phyloP scores from a whole-genome alignment of 2,329 filamentous ascomycete species.

The Fusarium sarcochroum region DNA sequence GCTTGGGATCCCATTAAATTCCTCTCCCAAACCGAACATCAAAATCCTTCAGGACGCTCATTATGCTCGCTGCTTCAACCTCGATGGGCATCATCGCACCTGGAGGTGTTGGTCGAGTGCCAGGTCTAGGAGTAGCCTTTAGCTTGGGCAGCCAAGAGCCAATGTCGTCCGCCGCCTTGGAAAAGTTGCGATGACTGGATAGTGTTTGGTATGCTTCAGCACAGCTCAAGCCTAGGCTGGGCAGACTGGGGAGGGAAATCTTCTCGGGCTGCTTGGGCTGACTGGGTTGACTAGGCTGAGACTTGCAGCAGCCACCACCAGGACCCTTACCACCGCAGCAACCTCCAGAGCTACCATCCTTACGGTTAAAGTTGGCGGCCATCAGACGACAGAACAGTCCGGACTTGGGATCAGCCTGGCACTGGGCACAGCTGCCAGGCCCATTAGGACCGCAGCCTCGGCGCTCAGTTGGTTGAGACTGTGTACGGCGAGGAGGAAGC shows the following conservation, averaged over 20 bases:
- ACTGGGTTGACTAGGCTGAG: conserved; percentile 46
- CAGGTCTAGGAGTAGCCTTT: conserved; percentile 66
- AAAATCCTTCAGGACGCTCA: conserved; percentile 87
- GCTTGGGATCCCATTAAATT: conserved; percentile 48
- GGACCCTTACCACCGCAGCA: conserved; percentile 75
- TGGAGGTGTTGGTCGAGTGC: conserved; percentile 49
- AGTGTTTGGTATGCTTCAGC: conserved; percentile 85
- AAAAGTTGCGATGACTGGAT: conserved; percentile 82
- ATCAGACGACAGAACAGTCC: conserved; percentile 87
- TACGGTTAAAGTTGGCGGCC: conserved; percentile 72
- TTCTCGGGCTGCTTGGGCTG: conserved; percentile 52
- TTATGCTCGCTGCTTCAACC: conserved; percentile 86
- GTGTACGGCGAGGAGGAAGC: conserved; percentile 63
- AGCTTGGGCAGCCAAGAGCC: conserved; percentile 83
- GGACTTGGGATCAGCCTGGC: conserved; percentile 81
- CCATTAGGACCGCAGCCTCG: conserved; percentile 74
- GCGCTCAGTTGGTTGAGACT: conserved; percentile 46
- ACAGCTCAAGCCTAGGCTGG: conserved; percentile 75
- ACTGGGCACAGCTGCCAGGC: conserved; percentile 85
- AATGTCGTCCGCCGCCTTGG: conserved; percentile 79
- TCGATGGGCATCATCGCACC: conserved; percentile 74
- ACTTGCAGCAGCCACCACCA: conserved; percentile 76
- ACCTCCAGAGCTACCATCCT: conserved; percentile 58
- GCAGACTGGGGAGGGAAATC: conserved; percentile 55
- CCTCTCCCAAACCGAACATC: conserved; percentile 77